phyloP scores from a whole-genome alignment of 2,329 filamentous ascomycete genomes.

The Hymenoscyphus infarciens region DNA sequence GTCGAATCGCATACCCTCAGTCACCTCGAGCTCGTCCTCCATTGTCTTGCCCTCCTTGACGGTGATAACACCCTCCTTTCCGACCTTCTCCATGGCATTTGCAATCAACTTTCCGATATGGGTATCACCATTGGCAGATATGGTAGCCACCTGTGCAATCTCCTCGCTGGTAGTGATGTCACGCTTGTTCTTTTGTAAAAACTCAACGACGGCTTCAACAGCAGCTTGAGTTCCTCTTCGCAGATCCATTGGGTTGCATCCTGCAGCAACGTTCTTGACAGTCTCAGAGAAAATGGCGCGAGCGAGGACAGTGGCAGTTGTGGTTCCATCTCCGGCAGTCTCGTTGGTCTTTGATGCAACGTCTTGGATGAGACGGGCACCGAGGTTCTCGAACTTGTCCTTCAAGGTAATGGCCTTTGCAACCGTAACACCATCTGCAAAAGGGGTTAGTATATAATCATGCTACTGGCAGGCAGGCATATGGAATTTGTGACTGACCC shows the following conservation, averaged over 20 bases:
- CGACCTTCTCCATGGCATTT: conserved; percentile 99
- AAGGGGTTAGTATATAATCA: conserved; percentile 13
- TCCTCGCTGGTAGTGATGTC: conserved; percentile 97
- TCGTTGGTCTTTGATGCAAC: conserved; percentile 99
- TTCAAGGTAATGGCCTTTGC: conserved; percentile 87
- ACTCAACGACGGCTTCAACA: conserved; percentile 91
- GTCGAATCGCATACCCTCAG: conserved; percentile 99
- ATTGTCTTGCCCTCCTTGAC: conserved; percentile 99
- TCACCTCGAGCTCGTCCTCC: conserved; percentile 95
- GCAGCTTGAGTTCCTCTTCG: conserved; percentile 95
- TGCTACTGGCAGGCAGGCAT: neutral
- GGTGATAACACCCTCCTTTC: conserved; percentile 99
- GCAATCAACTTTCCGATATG: conserved; percentile 96
- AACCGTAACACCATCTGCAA: conserved; percentile 78
- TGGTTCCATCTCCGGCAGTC: conserved; percentile 96
- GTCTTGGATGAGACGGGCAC: conserved; percentile 92
- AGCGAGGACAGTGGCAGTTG: conserved; percentile 93
- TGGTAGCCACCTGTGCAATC: conserved; percentile 97
- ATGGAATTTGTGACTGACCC: conserved; percentile 54
- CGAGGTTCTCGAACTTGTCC: conserved; percentile 99
- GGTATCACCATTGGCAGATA: conserved; percentile 93
- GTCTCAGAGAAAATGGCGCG: conserved; percentile 99
- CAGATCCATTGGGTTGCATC: conserved; percentile 99
- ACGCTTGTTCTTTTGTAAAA: conserved; percentile 91
- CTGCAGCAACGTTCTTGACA: conserved; percentile 98